Evolutionary conservation across 768 basidiomycete genomes (phyloP).

Genomic region (Mycena rebaudengoi): DNA sequence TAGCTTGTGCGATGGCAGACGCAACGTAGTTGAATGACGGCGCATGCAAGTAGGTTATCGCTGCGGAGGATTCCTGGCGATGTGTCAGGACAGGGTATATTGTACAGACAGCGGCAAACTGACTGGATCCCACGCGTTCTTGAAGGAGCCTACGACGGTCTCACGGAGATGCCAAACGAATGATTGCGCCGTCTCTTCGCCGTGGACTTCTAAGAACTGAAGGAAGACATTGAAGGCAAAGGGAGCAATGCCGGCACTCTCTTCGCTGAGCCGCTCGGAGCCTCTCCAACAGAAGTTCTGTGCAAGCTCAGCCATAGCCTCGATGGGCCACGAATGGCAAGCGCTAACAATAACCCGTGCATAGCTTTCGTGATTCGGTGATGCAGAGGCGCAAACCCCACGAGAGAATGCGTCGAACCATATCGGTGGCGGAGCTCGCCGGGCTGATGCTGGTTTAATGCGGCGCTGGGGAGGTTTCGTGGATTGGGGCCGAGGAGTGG

Average conservation of each 20-base stretch:
- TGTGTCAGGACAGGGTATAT: neutral
- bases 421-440: constrained; percentile 1
- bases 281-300: constrained; percentile 38
- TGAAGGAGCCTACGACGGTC: constrained; percentile 33
- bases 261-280: constrained; percentile 12
- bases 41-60: constrained; percentile 22
- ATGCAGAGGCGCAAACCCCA: constrained; percentile 15
- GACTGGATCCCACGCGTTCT: constrained; percentile 35
- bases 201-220: constrained; percentile 20
- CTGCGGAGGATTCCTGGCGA: constrained; percentile 24
- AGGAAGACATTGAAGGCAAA: constrained; percentile 35
- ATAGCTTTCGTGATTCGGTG: neutral
- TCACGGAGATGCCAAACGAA: constrained; percentile 37
- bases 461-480: constrained; percentile 9
- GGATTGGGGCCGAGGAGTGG: constrained; percentile 2
- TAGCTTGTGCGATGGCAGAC: constrained; percentile 29
- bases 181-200: constrained; percentile 30
- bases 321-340: constrained; percentile 24
- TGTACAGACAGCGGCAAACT: constrained; percentile 4
- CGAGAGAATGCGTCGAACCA: constrained; percentile 22
- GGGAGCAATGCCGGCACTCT: constrained; percentile 21
- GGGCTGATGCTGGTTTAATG: neutral
- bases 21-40: constrained; percentile 28
- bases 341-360: constrained; percentile 15
- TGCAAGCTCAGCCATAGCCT: constrained; percentile 33